Evolutionary conservation across 495 filamentous ascomycete genomes (phyloP).

Genomic region (Sphaerosporella brunnea): DNA sequence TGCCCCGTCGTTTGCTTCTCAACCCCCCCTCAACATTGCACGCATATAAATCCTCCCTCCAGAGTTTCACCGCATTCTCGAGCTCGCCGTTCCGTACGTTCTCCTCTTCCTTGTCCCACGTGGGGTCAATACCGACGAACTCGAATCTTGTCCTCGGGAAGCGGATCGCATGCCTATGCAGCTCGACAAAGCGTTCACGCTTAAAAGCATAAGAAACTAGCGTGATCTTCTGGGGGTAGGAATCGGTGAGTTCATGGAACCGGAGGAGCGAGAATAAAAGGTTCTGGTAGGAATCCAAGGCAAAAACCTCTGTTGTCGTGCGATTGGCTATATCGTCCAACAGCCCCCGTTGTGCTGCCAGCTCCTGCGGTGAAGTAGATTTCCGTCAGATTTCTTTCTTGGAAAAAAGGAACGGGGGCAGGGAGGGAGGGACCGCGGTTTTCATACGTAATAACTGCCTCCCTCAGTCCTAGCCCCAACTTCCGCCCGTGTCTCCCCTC

Average conservation of each 20-base stretch:
- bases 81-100: constrained; percentile 28
- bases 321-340: constrained; percentile 25
- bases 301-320: constrained; percentile 42
- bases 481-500: constrained; percentile 27
- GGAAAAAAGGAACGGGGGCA: too few species aligned
- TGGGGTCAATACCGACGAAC: constrained; percentile 53
- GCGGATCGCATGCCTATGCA: constrained; percentile 49
- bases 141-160: constrained; percentile 30
- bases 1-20: constrained; percentile 31
- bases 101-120: constrained; percentile 22
- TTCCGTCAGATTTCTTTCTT: too few species aligned
- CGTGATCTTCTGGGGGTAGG: constrained; percentile 39
- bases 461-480: constrained; percentile 35
- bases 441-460: constrained; percentile 45
- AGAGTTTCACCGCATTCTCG: constrained; percentile 30
- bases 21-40: constrained; percentile 29
- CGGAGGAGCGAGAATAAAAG: constrained; percentile 48
- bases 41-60: constrained; percentile 35
- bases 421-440: too few species aligned
- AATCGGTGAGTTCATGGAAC: constrained; percentile 34
- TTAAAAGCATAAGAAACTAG: constrained; percentile 68
- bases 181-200: constrained; percentile 42
- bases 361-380: too few species aligned
- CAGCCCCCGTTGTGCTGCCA: constrained; percentile 31
- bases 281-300: constrained; percentile 68